phyloP scores from a whole-genome alignment of 371 early-diverging fungal genomes.

The Lichtheimia hyalospora region DNA sequence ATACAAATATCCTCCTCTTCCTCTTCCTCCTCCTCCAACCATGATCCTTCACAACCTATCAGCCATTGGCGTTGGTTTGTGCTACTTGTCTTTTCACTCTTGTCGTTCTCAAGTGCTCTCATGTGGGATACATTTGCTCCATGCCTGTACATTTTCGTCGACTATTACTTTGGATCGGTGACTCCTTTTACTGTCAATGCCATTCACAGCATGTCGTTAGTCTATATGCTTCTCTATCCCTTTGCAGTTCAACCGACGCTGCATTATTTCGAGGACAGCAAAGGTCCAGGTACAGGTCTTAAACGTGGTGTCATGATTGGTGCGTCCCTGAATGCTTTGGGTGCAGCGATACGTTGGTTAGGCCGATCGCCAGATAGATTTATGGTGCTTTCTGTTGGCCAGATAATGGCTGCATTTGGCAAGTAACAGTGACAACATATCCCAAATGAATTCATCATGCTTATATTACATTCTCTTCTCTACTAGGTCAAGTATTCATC shows the following conservation, averaged over 20 bases:
- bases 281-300: conserved; percentile 36
- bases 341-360: conserved; percentile 39
- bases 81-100: conserved; percentile 39
- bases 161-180: conserved; percentile 37
- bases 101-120: conserved; percentile 45
- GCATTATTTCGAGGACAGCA: conserved; percentile 40
- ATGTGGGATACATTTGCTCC: conserved; percentile 63
- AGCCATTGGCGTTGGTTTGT: conserved; percentile 38
- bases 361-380: conserved; percentile 44
- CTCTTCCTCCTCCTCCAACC: too few relatives aligned
- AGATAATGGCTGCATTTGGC: conserved; percentile 52
- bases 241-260: conserved; percentile 46
- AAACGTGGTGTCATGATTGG: conserved; percentile 47
- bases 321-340: conserved; percentile 42
- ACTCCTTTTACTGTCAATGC: conserved; percentile 33
- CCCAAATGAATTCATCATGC: not conserved
- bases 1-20: too few relatives aligned
- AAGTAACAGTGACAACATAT: conserved; percentile 1
- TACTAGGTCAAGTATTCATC: conserved; percentile 54
- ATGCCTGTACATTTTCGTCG: conserved; percentile 48
- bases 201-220: conserved; percentile 45
- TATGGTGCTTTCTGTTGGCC: conserved; percentile 38
- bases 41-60: not conserved
- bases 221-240: conserved; percentile 55
- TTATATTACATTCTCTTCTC: conserved; percentile 1